phyloP scores from a whole-genome alignment of 805 yeast genomes.

The Metschnikowia shivogae region DNA sequence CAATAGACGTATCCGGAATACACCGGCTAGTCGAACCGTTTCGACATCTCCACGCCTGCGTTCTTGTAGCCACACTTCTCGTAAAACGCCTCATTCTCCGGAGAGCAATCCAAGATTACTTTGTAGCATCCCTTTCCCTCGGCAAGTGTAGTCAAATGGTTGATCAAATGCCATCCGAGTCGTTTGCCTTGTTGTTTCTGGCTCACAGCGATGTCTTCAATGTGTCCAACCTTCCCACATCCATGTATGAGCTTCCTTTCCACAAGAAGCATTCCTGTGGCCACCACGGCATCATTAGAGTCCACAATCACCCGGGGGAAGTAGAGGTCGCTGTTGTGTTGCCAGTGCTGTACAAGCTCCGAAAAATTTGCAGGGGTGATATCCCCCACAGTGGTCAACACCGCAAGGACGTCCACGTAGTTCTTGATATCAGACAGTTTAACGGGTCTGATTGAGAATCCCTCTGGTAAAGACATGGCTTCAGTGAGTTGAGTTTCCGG shows the following conservation, averaged over 20 bases:
- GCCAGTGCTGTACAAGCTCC: constrained; percentile 57
- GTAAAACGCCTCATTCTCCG: constrained; percentile 78
- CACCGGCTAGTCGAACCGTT: constrained; percentile 28
- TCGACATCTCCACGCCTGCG: constrained; percentile 69
- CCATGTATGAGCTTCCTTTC: constrained; percentile 82
- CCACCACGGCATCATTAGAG: constrained; percentile 54
- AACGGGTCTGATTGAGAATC: constrained; percentile 62
- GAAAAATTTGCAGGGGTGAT: constrained; percentile 50
- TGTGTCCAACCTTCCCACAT: constrained; percentile 86
- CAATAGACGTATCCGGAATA: not conserved
- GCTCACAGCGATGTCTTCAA: constrained; percentile 88
- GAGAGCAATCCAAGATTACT: constrained; percentile 83
- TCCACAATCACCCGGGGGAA: constrained; percentile 66
- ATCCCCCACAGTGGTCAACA: constrained; percentile 80
- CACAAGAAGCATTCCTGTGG: constrained; percentile 75
- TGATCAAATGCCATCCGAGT: constrained; percentile 67
- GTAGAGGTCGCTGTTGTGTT: constrained; percentile 47
- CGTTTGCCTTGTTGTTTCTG: constrained; percentile 75
- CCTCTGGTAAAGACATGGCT: constrained; percentile 47
- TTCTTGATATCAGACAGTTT: constrained; percentile 51
- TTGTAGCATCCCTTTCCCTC: constrained; percentile 70
- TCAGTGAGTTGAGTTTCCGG: not conserved
- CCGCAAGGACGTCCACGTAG: constrained; percentile 59
- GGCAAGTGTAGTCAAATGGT: constrained; percentile 57
- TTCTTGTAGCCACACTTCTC: constrained; percentile 76